Base-by-base conservation (phyloP, 495 filamentous ascomycete species). In the Aspergillus saccharolyticus region DNA sequence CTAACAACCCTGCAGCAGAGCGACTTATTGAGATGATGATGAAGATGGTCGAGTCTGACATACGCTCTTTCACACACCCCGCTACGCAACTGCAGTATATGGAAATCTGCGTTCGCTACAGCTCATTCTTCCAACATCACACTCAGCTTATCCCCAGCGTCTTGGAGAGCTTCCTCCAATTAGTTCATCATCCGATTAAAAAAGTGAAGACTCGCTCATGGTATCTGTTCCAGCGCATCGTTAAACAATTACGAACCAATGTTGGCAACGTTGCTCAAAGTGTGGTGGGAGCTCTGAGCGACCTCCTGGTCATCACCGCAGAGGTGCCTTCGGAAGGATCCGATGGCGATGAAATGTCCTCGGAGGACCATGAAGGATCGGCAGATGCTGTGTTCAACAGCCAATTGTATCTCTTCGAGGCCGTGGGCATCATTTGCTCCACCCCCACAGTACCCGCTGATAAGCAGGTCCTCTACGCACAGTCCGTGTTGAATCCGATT, bases 21-120 rank as follows among this genome's bases (percentile, higher is more conserved):
- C 82, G 86, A 53, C 78, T 97, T 15, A 80, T 90, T 20, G 85
- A 82, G 50, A 96, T 97, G 91, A 94, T 99, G 88, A 77, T 80
- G 56, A 88, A 89, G 70, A 90, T 99, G 89, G 86, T 96, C 25
- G 88, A 96, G 60, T 95, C 89, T 59, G 89, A 88, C 59, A 87
- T 97, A 59, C 85, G 88, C 58, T 85, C 80, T 22, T 94, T 89
- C 67, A 84, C 87, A 4, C 94, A 97, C 71, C 94, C 95, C 0
- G 89, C 91, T 19, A 89, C 96, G 28, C 85, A 97, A 56, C 78
- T 97, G 16, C 91, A 96, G 70, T 97, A 94, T 63, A 97, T 97
- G 95, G 94, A 97, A 63, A 94, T 96, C 43, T 95, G 90, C 67
- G 91, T 96, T 30, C 87, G 94, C 39, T 97, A 97, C 68, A 86